Evolutionary conservation across 805 yeast species (phyloP), one percentile per base, ranked within the genome.

Genomic region (Wickerhamiella siamensis): DNA sequence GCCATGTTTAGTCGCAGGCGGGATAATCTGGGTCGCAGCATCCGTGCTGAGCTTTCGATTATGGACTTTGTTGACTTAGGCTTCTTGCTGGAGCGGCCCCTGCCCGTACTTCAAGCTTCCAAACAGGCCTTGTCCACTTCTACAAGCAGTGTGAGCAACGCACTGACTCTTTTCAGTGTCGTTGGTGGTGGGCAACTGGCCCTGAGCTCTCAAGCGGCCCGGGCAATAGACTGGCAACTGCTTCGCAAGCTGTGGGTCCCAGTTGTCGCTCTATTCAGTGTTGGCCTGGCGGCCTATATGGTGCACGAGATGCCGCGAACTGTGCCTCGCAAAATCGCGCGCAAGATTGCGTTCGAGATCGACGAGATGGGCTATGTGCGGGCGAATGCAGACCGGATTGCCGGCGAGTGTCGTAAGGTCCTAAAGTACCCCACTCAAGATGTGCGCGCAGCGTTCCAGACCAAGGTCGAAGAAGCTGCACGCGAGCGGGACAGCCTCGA

Each of bases 221-320:
- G 33, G 27, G 39, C 40, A 1, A 29, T 41, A 12, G 33, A 35
- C 3, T 36, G 38, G 38, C 18, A 17, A n/a, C 19, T 22, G 4
- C 31, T 24, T 26, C n/a, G 17, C n/a, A 24, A 24, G 31, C 31
- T 40, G 15, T 27, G 36, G 33, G 14, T 31, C n/a, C 33, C 39
- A 3, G 51, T 52, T 5, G 51, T 56, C 4, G 58, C 59, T 3
- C 36, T 39, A 29, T 48, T 27, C 44, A 47, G 33, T 31, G 69
- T 74, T 1, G 64, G 74, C 12, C 67, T 79, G 0, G 62, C 72
- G 0, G 73, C 75, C 33, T 84, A 82, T 52, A 57, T 86, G 43
- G 63, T 84, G 16, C 66, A 69, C 45, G 97, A 91, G 58, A 74
- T 93, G 12, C 96, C 96, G 2, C 74, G 79, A 51, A 94, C 96